phyloP scores from a whole-genome alignment of 345 rosid genomes.

The Passiflora organensis region DNA sequence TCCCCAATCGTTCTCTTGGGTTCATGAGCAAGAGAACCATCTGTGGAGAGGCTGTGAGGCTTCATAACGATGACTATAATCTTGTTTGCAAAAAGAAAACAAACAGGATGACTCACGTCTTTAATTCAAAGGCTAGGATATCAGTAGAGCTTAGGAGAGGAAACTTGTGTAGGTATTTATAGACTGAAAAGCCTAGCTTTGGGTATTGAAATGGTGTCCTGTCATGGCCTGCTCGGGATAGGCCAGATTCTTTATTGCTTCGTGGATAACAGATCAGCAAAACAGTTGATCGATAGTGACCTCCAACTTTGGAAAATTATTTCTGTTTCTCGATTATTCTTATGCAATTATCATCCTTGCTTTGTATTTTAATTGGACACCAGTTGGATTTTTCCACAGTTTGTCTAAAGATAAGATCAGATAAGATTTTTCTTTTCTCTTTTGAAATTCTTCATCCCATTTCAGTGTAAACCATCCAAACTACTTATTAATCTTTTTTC shows the following conservation, averaged over 20 bases:
- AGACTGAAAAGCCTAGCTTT: neutral
- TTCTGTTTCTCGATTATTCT: neutral
- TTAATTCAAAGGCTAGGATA: slow-evolving; percentile 16
- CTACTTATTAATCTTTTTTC: neutral
- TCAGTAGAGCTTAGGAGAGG: neutral
- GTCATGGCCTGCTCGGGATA: neutral
- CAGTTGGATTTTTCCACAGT: no score
- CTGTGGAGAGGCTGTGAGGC: slow-evolving; percentile 29
- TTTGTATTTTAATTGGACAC: neutral
- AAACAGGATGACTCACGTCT: neutral
- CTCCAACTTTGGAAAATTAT: neutral
- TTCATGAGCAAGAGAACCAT: slow-evolving; percentile 26
- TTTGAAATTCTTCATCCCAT: neutral
- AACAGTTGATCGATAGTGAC: neutral
- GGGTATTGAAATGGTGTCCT: neutral
- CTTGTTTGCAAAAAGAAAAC: neutral
- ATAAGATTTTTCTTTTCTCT: neutral
- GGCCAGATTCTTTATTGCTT: neutral
- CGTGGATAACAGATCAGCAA: slow-evolving; percentile 27
- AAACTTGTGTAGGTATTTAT: slow-evolving; percentile 16
- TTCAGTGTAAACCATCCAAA: neutral
- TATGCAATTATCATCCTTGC: neutral
- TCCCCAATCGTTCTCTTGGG: slow-evolving; percentile 34
- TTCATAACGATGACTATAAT: slow-evolving; percentile 21
- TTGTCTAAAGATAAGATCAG: neutral